These are phyloP conservation scores for Aspergillus brasiliensis DNA, from an alignment of 2,329 filamentous ascomycete species.

Conservation along the genomic window DNA sequence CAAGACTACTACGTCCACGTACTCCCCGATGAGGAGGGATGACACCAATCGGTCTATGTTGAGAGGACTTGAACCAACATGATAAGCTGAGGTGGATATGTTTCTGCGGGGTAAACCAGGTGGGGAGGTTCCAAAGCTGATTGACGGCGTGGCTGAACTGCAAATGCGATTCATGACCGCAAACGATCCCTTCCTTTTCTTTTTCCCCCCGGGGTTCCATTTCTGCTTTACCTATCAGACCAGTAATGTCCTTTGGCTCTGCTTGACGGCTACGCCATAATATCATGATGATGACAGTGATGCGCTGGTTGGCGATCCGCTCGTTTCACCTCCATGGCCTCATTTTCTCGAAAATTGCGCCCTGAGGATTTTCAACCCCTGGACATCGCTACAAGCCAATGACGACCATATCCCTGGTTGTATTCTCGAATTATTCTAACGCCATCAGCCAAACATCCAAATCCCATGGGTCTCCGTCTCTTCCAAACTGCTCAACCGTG, in stretches of 20 bases:
- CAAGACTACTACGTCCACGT: background rate
- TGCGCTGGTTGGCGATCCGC: background rate
- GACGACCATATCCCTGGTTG: background rate
- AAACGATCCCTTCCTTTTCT: background rate
- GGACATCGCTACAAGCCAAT: background rate
- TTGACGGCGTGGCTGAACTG: background rate
- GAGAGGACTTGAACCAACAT: too few relatives aligned
- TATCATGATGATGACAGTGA: slow-evolving; percentile 8
- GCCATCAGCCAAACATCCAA: background rate
- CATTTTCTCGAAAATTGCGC: background rate
- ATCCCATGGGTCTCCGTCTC: background rate
- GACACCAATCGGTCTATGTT: background rate
- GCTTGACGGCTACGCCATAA: background rate
- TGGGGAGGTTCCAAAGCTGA: slow-evolving; percentile 2
- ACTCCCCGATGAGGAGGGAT: background rate
- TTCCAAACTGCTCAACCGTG: background rate
- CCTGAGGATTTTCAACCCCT: background rate
- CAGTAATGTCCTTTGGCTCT: background rate
- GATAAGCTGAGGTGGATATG: background rate
- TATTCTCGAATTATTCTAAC: background rate
- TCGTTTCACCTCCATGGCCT: background rate
- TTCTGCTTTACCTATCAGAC: slow-evolving; percentile 6
- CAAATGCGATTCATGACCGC: background rate
- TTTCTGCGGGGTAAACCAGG: slow-evolving; percentile 6
- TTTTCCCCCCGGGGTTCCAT: background rate